A percentile compares a stretch with the other conserved stretches of the same genome.
phyloP scores from a whole-genome alignment of 805 yeast species.

The Ogataea neopini region DNA sequence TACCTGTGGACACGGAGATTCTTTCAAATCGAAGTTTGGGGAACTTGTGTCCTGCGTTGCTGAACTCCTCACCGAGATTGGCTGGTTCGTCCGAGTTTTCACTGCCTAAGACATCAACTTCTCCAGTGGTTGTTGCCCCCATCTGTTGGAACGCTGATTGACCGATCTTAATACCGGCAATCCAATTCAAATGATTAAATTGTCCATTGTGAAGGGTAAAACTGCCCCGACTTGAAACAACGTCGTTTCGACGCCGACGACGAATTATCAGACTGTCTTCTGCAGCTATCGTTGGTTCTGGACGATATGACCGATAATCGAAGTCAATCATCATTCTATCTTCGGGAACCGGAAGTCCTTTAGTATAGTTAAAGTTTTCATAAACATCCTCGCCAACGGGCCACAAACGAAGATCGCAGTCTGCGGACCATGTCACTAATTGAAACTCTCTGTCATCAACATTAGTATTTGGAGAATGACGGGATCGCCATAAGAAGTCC shows the following conservation, averaged over 20 bases:
- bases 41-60: conserved; percentile 82
- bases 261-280: conserved; percentile 28
- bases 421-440: conserved; percentile 91
- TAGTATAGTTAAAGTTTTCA: conserved; percentile 44
- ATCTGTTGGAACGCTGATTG: conserved; percentile 41
- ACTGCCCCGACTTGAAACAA: conserved; percentile 29
- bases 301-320: conserved; percentile 46
- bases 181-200: conserved; percentile 80
- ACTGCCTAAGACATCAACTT: background rate
- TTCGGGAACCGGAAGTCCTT: conserved; percentile 38
- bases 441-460: conserved; percentile 82
- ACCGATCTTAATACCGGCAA: conserved; percentile 86
- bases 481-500: conserved; percentile 85
- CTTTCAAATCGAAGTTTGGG: conserved; percentile 85
- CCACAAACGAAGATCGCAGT: conserved; percentile 84
- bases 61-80: conserved; percentile 89
- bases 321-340: conserved; percentile 38
- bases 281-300: conserved; percentile 43
- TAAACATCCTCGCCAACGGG: conserved; percentile 54
- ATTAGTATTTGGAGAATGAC: conserved; percentile 44
- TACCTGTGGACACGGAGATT: conserved; percentile 86
- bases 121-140: conserved; percentile 19
- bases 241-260: conserved; percentile 20
- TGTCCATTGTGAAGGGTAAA: conserved; percentile 40
- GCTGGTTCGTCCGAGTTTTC: conserved; percentile 39